Percentiles rank a stretch among this genome's conserved stretches.
phyloP scores from a whole-genome alignment of 495 filamentous ascomycete genomes.

The Acidomyces sp. region DNA sequence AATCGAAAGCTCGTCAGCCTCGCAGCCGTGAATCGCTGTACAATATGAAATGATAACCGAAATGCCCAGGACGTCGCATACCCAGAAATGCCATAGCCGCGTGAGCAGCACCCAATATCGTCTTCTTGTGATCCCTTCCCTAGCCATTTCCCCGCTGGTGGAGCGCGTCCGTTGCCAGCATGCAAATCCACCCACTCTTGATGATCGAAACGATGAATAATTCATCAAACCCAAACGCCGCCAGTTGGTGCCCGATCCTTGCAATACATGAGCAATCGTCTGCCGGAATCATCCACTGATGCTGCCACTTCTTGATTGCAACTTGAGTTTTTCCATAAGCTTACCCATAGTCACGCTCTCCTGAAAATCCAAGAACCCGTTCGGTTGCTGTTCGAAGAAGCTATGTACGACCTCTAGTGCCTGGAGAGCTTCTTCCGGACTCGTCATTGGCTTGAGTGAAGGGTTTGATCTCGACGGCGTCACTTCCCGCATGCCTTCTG shows the following conservation, averaged over 20 bases:
- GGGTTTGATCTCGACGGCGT: conserved; percentile 6
- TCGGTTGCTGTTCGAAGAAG: conserved; percentile 65
- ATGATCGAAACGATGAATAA: no score
- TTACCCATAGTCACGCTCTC: conserved; percentile 75
- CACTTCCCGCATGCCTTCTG: conserved; percentile 8
- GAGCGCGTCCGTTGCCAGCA: no score
- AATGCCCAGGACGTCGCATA: conserved; percentile 1
- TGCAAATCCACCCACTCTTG: no score
- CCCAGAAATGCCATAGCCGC: conserved; percentile 1
- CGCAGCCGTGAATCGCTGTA: no score
- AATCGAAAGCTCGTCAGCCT: no score
- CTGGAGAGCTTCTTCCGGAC: conserved; percentile 70
- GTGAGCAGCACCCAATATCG: conserved; percentile 6
- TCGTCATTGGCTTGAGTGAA: conserved; percentile 7
- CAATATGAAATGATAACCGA: conserved; percentile 2
- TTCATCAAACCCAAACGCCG: no score
- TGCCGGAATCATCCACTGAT: neutral
- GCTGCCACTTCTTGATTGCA: conserved; percentile 35
- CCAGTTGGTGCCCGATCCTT: no score
- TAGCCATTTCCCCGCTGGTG: neutral
- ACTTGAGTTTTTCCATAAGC: conserved; percentile 74
- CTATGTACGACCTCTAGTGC: conserved; percentile 77
- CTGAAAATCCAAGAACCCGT: conserved; percentile 58
- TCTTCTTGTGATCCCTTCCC: neutral
- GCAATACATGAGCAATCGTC: no score